Evolutionary conservation across 768 basidiomycete genomes (phyloP), one percentile per base, ranked within the genome.

Genomic region (Psilocybe tampanensis): DNA sequence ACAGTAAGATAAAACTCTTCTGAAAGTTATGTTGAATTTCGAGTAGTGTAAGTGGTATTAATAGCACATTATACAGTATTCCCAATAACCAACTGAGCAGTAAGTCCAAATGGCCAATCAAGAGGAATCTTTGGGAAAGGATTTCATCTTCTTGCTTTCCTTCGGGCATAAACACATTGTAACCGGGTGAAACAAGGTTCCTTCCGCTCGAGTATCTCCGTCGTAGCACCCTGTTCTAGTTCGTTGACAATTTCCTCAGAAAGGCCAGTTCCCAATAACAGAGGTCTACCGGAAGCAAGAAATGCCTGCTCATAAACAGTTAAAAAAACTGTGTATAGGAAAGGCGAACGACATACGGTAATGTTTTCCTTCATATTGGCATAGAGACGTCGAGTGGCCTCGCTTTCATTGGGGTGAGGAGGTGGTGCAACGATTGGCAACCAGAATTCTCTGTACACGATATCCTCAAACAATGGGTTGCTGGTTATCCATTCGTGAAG

Each of bases 261-360:
- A 24, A 90, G 63, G 3, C 88, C 90, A 62, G 75, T 80, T 12
- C 84, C 81, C 5, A 92, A 78, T 2, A 92, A 77, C 41, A 92
- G 73, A 19, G 88, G 86, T n/a, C 88, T 77, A 17, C 82, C 85
- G 0, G 86, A 84, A 60, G 76, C 78, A 39, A 92, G 64, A 65
- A 92, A 90, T 13, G 80, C 75, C 88, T 92, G 59, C 29, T 18
- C 45, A 32, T 15, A 32, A 44, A 32, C 34, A 18, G 42, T 23
- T 11, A 52, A 7, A n/a, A 39, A 5, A 3, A 5, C 9, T 29
- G 5, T 29, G 29, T 39, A 39, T 39, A 54, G 32, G 9, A 48
- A 55, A 57, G 42, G 6, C 17, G 44, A 22, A 47, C 24, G 11
- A 59, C 69, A 53, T 58, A 86, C 90, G 59, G 75, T 66, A 33